Percentiles rank a stretch among this genome's conserved stretches.
These are phyloP conservation scores for Thermochaetoides thermophila DNA, from an alignment of 495 filamentous ascomycete species.

Conservation along the genomic window DNA sequence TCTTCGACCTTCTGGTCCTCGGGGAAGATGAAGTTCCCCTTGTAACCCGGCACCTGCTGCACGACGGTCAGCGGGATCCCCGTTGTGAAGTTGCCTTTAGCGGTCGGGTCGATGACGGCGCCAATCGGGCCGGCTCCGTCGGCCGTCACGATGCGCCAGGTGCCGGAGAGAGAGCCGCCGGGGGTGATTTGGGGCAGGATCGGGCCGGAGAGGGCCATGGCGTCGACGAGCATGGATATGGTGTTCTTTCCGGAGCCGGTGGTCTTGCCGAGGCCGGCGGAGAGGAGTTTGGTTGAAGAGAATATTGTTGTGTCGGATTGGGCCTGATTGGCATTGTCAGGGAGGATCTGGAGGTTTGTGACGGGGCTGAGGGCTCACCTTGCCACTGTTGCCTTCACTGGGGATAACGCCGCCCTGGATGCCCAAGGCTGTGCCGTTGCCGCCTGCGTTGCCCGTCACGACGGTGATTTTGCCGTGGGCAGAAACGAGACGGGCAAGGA, in stretches of 20 bases:
- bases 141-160: conserved; percentile 25
- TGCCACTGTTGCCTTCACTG: conserved; percentile 7
- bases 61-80: conserved; percentile 10
- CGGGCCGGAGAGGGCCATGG: conserved; percentile 20
- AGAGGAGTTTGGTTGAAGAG: conserved; percentile 6
- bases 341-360: not conserved
- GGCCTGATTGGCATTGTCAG: conserved; percentile 1
- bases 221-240: conserved; percentile 8
- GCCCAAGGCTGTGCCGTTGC: conserved; percentile 14
- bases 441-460: conserved; percentile 13
- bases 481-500: conserved; percentile 10
- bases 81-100: conserved; percentile 17
- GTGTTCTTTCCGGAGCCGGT: conserved; percentile 10
- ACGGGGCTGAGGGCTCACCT: too few relatives aligned
- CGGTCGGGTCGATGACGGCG: conserved; percentile 24
- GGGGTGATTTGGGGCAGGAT: conserved; percentile 22
- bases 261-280: conserved; percentile 14
- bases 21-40: conserved; percentile 15
- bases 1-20: too few relatives aligned
- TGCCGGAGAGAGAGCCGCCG: conserved; percentile 20
- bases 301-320: conserved; percentile 18
- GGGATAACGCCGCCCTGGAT: conserved; percentile 15
- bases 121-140: conserved; percentile 26
- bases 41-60: conserved; percentile 14
- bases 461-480: conserved; percentile 17